Percentiles rank a stretch among this genome's conserved stretches.
phyloP scores from a whole-genome alignment of 805 yeast species.

The Lachancea sp. region DNA sequence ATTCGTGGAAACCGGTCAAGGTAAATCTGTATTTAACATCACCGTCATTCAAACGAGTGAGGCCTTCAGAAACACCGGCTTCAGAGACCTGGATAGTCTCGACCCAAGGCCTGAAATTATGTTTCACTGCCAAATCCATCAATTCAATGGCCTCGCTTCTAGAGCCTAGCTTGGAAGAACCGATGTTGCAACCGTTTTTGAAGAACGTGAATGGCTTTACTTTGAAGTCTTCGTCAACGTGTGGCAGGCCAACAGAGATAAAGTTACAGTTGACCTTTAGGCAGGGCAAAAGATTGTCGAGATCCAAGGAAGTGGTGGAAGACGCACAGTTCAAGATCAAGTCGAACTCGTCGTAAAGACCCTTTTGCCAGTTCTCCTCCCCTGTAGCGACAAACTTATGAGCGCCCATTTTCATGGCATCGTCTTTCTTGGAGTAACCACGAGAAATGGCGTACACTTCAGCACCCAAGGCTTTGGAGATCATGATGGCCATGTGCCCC shows the following conservation, averaged over 20 bases:
- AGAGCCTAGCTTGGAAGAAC: conserved; percentile 56
- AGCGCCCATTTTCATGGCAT: conserved; percentile 41
- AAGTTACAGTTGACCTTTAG: conserved; percentile 55
- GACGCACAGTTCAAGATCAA: conserved; percentile 41
- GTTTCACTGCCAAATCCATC: conserved; percentile 56
- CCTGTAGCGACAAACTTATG: conserved; percentile 46
- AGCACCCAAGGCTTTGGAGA: conserved; percentile 47
- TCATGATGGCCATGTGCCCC: conserved; percentile 41
- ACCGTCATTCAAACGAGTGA: conserved; percentile 47
- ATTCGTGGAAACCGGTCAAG: conserved; percentile 24
- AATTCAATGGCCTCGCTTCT: conserved; percentile 60
- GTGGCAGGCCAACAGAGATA: conserved; percentile 65
- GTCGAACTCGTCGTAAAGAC: conserved; percentile 34
- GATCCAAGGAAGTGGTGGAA: conserved; percentile 43
- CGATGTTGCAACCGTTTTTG: conserved; percentile 43
- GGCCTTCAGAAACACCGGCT: conserved; percentile 47
- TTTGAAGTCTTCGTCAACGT: conserved; percentile 33
- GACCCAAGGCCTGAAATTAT: conserved; percentile 55
- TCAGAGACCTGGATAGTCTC: conserved; percentile 52
- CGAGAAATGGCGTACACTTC: conserved; percentile 45
- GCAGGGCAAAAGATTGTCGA: conserved; percentile 41
- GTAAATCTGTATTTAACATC: conserved; percentile 62
- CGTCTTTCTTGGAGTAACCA: conserved; percentile 36
- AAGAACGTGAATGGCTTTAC: conserved; percentile 48
- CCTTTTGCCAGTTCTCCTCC: conserved; percentile 33